These are phyloP conservation scores for Agapanthus africanus DNA, from an alignment of 106 monocot genomes.

Conservation along the genomic window DNA sequence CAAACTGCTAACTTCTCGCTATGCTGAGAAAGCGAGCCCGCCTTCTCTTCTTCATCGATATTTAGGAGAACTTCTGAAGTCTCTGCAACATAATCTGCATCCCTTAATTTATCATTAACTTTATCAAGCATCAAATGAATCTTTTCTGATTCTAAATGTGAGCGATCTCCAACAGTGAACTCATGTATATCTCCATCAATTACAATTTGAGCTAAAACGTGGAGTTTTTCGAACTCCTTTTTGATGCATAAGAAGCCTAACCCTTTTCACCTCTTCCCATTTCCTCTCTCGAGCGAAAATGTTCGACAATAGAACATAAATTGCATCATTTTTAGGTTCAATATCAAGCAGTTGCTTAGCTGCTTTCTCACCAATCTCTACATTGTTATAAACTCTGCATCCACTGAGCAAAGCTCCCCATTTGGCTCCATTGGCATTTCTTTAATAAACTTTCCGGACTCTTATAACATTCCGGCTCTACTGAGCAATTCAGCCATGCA, in stretches of 20 bases:
- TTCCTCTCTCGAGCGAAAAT: conserved; percentile 18
- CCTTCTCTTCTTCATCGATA: conserved; percentile 26
- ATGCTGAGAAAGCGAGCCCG: conserved; percentile 22
- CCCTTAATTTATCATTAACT: conserved; percentile 11
- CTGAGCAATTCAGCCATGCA: conserved; percentile 39
- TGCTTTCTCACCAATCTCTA: conserved; percentile 17
- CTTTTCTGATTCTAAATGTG: conserved; percentile 26
- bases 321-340: conserved; percentile 18
- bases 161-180: conserved; percentile 45
- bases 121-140: conserved; percentile 37
- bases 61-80: conserved; percentile 15
- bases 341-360: conserved; percentile 14
- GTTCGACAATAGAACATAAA: conserved; percentile 34
- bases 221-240: conserved; percentile 17
- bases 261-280: conserved; percentile 21
- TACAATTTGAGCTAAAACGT: conserved; percentile 45
- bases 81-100: conserved; percentile 5
- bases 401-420: conserved; percentile 40
- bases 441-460: conserved; percentile 16
- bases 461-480: conserved; percentile 18
- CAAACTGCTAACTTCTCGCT: conserved; percentile 42
- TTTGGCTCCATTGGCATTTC: conserved; percentile 29
- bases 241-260: conserved; percentile 23
- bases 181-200: conserved; percentile 48
- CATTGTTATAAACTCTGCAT: conserved; percentile 21